Conservation (phyloP, 2,329 filamentous ascomycete genomes). For the Sarocladium kiliense region DNA sequence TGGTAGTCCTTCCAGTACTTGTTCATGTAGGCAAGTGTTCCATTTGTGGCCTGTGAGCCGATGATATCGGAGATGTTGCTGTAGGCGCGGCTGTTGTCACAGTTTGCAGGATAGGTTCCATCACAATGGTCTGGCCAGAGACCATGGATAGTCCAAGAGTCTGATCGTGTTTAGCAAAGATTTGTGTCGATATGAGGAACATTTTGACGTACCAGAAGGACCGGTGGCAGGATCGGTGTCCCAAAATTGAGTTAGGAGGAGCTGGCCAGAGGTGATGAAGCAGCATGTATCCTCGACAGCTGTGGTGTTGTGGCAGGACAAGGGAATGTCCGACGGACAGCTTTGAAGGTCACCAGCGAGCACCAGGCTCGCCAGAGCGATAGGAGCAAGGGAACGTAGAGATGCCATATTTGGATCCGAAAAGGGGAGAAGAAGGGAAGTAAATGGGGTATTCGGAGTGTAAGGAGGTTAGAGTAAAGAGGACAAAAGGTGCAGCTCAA, state of each 20-base stretch:
- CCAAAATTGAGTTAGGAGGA: conserved; percentile 76
- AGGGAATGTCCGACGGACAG: conserved; percentile 30
- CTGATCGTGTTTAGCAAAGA: conserved; percentile 18
- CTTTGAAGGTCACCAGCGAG: conserved; percentile 13
- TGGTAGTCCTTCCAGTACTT: conserved; percentile 67
- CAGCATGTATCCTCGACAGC: conserved; percentile 63
- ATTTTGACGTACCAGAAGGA: conserved; percentile 32
- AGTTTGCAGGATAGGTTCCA: conserved; percentile 62
- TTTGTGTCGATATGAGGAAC: not conserved
- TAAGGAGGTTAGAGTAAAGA: no score
- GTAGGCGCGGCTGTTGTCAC: conserved; percentile 57
- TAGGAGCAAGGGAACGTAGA: conserved; percentile 8
- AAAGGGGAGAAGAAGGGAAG: no score
- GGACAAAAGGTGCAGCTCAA: no score
- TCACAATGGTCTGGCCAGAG: conserved; percentile 65
- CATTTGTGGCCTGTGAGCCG: conserved; percentile 41
- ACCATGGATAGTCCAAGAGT: conserved; percentile 72
- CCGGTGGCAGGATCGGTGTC: conserved; percentile 61
- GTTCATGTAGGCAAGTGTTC: conserved; percentile 61
- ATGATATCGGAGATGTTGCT: conserved; percentile 62
- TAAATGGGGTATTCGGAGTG: no score
- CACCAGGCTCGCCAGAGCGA: conserved; percentile 15
- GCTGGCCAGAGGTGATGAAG: conserved; percentile 65
- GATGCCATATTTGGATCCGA: not conserved
- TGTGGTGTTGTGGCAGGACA: conserved; percentile 62